A percentile compares a stretch with the other conserved stretches of the same genome.
Conservation (phyloP, 805 yeast genomes). For the Cyberlindnera sargentensis region DNA sequence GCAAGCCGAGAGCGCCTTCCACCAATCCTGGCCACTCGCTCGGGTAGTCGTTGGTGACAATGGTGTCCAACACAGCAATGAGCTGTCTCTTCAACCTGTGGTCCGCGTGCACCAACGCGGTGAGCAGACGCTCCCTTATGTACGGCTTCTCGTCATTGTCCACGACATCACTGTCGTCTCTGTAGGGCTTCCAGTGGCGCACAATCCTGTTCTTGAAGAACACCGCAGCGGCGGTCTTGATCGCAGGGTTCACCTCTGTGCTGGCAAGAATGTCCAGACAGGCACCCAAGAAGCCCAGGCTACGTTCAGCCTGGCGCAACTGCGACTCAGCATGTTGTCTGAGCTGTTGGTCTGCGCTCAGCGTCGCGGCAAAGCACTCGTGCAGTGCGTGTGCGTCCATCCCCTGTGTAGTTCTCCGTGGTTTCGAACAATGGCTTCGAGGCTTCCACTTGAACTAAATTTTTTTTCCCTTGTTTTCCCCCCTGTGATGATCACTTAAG, state of each 20-base stretch:
- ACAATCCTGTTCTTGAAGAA: slow-evolving; percentile 72
- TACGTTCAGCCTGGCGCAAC: slow-evolving; percentile 47
- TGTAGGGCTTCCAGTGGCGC: slow-evolving; percentile 47
- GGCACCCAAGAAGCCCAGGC: slow-evolving; percentile 74
- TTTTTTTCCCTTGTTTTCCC: background rate
- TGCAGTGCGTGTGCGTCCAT: slow-evolving; percentile 70
- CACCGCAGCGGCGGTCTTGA: slow-evolving; percentile 71
- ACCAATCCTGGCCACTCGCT: slow-evolving; percentile 48
- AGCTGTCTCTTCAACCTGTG: slow-evolving; percentile 34
- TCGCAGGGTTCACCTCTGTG: slow-evolving; percentile 40
- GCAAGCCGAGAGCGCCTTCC: slow-evolving; percentile 36
- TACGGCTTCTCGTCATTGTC: slow-evolving; percentile 68
- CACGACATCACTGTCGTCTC: slow-evolving; percentile 33
- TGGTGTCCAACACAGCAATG: slow-evolving; percentile 44
- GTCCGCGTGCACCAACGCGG: slow-evolving; percentile 49
- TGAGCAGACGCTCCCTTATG: slow-evolving; percentile 61
- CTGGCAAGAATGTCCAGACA: slow-evolving; percentile 69
- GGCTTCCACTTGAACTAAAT: background rate
- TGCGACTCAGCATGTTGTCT: slow-evolving; percentile 67
- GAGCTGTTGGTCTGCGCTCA: slow-evolving; percentile 53
- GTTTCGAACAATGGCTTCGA: background rate
- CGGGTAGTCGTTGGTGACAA: slow-evolving; percentile 46
- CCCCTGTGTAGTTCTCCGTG: background rate
- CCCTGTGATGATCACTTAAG: background rate
- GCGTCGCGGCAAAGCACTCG: slow-evolving; percentile 73